Conservation (phyloP, 73 alveolate species). For the Blepharisma japonicum region DNA sequence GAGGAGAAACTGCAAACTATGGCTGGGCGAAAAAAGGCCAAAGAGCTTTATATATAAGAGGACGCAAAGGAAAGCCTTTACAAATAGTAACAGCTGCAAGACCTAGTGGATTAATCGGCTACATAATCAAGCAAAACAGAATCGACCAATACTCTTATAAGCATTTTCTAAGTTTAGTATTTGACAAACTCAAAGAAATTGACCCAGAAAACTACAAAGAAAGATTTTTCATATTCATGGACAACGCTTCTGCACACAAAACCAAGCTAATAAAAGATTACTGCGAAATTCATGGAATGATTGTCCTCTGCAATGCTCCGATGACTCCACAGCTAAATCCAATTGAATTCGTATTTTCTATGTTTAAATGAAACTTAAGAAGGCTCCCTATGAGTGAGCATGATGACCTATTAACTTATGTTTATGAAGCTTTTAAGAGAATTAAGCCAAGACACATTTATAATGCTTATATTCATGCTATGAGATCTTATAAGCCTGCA, state of each 20-base stretch:
- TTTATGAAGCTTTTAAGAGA: neutral
- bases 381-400: neutral
- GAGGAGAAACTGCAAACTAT: neutral
- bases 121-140: neutral
- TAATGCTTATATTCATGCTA: neutral
- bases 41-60: neutral
- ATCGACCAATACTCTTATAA: neutral
- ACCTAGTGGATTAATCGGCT: neutral
- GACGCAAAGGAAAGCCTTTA: neutral
- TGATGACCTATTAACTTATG: neutral
- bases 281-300: neutral
- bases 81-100: neutral
- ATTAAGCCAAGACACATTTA: neutral
- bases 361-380: neutral
- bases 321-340: constrained; percentile 6
- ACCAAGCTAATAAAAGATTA: neutral
- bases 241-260: neutral
- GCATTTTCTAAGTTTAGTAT: neutral
- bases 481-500: neutral
- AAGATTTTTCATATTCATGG: neutral
- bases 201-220: neutral
- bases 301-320: constrained; percentile 3
- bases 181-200: neutral
- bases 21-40: neutral
- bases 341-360: neutral